phyloP scores from a whole-genome alignment of 106 monocot genomes.

The Gastrodia elata region DNA sequence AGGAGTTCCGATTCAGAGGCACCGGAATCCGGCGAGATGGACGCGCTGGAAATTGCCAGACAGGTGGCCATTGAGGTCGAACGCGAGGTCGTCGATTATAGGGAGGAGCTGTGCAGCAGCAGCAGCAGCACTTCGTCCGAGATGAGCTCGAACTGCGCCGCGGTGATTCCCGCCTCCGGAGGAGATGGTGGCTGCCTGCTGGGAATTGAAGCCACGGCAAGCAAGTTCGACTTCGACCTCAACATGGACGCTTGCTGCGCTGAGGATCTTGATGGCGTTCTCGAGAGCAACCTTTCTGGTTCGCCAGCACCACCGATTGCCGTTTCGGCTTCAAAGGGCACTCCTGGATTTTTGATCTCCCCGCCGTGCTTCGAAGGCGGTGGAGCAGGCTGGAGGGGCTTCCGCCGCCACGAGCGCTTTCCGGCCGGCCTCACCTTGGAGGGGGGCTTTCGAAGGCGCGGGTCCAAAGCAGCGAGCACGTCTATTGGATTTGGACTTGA shows the following conservation, averaged over 20 bases:
- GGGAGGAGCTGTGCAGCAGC: constrained; percentile 41
- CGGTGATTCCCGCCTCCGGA: constrained; percentile 11
- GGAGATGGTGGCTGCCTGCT: constrained; percentile 15
- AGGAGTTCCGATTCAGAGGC: constrained; percentile 23
- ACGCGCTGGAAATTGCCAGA: constrained; percentile 60
- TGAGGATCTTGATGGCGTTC: constrained; percentile 25
- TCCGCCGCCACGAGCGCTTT: constrained; percentile 92
- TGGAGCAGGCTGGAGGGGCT: constrained; percentile 69
- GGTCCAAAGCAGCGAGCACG: constrained; percentile 24
- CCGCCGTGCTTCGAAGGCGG: constrained; percentile 62
- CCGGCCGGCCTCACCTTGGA: constrained; percentile 49
- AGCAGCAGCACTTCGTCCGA: constrained; percentile 71
- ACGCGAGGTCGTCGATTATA: constrained; percentile 59
- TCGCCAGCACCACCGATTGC: constrained; percentile 55
- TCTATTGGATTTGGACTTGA: constrained; percentile 56
- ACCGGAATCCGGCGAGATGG: constrained; percentile 51
- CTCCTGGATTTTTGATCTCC: constrained; percentile 26
- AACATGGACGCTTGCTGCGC: constrained; percentile 43
- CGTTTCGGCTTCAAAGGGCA: constrained; percentile 62
- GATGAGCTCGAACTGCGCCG: constrained; percentile 13
- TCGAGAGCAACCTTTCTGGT: constrained; percentile 13
- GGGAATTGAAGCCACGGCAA: not conserved
- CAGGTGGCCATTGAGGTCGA: constrained; percentile 76
- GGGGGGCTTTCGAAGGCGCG: constrained; percentile 36
- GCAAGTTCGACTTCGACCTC: constrained; percentile 47